Evolutionary conservation across 371 early-diverging fungal species (phyloP).

Genomic region (Mucor plumbeus): DNA sequence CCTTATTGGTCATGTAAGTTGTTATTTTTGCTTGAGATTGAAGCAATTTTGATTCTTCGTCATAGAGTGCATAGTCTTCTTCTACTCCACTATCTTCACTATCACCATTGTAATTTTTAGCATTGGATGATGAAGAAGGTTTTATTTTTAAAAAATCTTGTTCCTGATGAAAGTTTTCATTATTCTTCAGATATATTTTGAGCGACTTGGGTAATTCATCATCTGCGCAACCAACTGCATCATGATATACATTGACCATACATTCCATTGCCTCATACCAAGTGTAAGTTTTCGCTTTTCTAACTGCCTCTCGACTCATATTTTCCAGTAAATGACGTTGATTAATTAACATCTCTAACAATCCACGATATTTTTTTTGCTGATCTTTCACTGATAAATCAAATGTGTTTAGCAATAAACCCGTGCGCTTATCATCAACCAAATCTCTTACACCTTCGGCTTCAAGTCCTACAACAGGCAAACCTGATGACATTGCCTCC

Average conservation of each 20-base stretch:
- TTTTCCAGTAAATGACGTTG: not conserved
- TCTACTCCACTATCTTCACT: constrained; percentile 35
- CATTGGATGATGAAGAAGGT: not conserved
- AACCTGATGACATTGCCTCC: constrained; percentile 54
- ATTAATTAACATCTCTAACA: constrained; percentile 29
- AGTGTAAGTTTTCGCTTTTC: constrained; percentile 38
- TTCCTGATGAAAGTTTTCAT: not conserved
- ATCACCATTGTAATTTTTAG: not conserved
- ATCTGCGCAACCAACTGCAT: constrained; percentile 19
- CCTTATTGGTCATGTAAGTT: not conserved
- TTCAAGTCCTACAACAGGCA: constrained; percentile 47
- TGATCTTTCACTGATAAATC: constrained; percentile 25
- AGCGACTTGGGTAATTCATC: constrained; percentile 1
- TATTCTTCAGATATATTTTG: not conserved
- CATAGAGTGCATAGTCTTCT: constrained; percentile 23
- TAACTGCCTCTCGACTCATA: constrained; percentile 37
- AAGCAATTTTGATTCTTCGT: not conserved
- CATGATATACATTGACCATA: constrained; percentile 43
- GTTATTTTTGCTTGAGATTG: not conserved
- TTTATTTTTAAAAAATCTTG: not conserved
- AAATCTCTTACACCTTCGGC: constrained; percentile 55
- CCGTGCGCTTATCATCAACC: constrained; percentile 47
- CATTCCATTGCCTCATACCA: constrained; percentile 57
- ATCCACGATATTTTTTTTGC: constrained; percentile 25
- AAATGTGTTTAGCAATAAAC: constrained; percentile 37